phyloP scores from a whole-genome alignment of 2,329 filamentous ascomycete species.

The Exophiala sideris region DNA sequence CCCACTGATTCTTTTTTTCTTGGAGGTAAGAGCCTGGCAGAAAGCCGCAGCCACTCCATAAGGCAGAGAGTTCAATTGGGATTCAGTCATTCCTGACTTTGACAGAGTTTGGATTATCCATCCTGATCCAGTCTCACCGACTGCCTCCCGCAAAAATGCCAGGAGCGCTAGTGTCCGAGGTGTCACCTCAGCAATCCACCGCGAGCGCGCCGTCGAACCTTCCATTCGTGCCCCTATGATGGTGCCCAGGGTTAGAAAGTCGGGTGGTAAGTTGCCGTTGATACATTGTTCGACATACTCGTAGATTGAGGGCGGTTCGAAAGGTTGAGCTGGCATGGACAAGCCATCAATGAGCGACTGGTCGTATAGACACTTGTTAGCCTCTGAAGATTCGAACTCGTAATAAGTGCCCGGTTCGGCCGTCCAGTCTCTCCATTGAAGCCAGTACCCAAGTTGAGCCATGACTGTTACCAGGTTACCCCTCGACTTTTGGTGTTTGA shows the following conservation, averaged over 20 bases:
- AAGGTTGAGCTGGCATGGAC: constrained; percentile 49
- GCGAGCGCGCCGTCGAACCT: constrained; percentile 4
- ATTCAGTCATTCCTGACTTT: constrained; percentile 56
- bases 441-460: constrained; percentile 76
- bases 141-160: constrained; percentile 5
- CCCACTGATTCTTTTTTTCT: not conserved
- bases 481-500: constrained; percentile 40
- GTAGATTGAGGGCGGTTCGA: constrained; percentile 58
- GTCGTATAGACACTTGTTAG: constrained; percentile 56
- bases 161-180: constrained; percentile 19
- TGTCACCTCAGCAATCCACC: constrained; percentile 6
- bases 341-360: constrained; percentile 45
- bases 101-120: constrained; percentile 31
- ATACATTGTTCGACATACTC: constrained; percentile 44
- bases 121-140: not conserved
- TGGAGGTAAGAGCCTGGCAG: constrained; percentile 70
- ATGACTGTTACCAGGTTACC: constrained; percentile 67
- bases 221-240: constrained; percentile 35
- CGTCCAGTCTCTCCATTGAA: constrained; percentile 67
- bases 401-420: constrained; percentile 54
- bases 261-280: constrained; percentile 30
- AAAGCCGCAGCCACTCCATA: constrained; percentile 78
- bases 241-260: constrained; percentile 52
- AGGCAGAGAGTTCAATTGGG: constrained; percentile 75
- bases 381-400: constrained; percentile 57